phyloP scores from a whole-genome alignment of 2,329 filamentous ascomycete genomes.

The Fusarium caatingaense region DNA sequence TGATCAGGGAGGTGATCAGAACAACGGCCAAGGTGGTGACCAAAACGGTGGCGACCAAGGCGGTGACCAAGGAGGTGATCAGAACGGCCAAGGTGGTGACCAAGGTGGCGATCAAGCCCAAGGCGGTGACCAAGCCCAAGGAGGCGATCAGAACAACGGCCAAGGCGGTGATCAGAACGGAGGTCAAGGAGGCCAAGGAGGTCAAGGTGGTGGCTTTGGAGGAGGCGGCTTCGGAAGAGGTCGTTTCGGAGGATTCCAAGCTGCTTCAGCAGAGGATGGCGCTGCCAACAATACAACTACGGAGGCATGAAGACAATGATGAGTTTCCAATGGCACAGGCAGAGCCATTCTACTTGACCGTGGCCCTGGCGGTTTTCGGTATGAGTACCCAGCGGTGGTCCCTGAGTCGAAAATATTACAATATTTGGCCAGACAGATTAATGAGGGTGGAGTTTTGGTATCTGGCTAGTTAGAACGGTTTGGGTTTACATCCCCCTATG shows the following conservation, averaged over 20 bases:
- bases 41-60: background rate
- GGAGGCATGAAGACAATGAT: slow-evolving; percentile 28
- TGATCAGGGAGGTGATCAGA: background rate
- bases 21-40: background rate
- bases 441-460: slow-evolving; percentile 26
- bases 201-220: slow-evolving; percentile 1
- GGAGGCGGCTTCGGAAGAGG: slow-evolving; percentile 7
- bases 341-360: slow-evolving; percentile 57
- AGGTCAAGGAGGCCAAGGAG: background rate
- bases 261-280: slow-evolving; percentile 26
- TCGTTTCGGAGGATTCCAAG: slow-evolving; percentile 27
- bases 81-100: slow-evolving; percentile 1
- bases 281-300: slow-evolving; percentile 28
- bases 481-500: slow-evolving; percentile 26
- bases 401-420: slow-evolving; percentile 61
- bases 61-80: background rate
- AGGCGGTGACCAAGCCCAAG: background rate
- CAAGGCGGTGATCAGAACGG: slow-evolving; percentile 10
- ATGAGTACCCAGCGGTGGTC: slow-evolving; percentile 60
- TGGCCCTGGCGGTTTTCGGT: slow-evolving; percentile 62
- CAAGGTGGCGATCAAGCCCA: background rate
- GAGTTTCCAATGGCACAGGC: slow-evolving; percentile 45
- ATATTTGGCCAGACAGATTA: slow-evolving; percentile 56
- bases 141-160: slow-evolving; percentile 1
- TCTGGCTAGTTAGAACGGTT: slow-evolving; percentile 30